phyloP scores from a whole-genome alignment of 805 yeast species.

The Yamadazyma ubonensis region DNA sequence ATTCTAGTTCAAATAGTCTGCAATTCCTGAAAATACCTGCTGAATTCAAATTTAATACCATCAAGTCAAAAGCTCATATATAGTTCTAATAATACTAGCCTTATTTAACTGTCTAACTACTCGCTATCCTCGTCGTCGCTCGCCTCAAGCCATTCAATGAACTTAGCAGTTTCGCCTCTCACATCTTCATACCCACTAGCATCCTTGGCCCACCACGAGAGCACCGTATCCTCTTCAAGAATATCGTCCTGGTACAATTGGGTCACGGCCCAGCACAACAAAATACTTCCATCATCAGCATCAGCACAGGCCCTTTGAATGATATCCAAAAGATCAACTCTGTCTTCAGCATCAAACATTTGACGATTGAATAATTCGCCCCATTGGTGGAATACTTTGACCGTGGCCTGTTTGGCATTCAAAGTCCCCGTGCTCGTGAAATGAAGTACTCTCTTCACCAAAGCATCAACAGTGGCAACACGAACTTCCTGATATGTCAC shows the following conservation, averaged over 20 bases:
- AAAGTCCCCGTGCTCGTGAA: conserved; percentile 76
- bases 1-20: too few species aligned
- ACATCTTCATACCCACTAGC: conserved; percentile 46
- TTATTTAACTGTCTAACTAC: conserved; percentile 2
- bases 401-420: conserved; percentile 71
- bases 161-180: conserved; percentile 60
- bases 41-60: too few species aligned
- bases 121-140: conserved; percentile 64
- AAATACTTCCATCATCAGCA: conserved; percentile 28
- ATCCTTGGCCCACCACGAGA: conserved; percentile 74
- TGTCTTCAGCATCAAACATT: conserved; percentile 78
- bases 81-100: too few species aligned
- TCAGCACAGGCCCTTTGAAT: conserved; percentile 52
- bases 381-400: conserved; percentile 79
- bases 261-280: conserved; percentile 52
- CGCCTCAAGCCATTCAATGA: conserved; percentile 83
- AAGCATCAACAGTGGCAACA: conserved; percentile 71
- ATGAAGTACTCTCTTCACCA: conserved; percentile 66
- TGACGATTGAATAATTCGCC: conserved; percentile 78
- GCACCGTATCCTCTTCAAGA: conserved; percentile 75
- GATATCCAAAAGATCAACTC: conserved; percentile 62
- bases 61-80: too few species aligned
- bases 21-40: too few species aligned
- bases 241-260: conserved; percentile 80
- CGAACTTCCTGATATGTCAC: conserved; percentile 93